Evolutionary conservation across 208 protist genomes (phyloP).

Genomic region (Balamuthia mandrillaris): DNA sequence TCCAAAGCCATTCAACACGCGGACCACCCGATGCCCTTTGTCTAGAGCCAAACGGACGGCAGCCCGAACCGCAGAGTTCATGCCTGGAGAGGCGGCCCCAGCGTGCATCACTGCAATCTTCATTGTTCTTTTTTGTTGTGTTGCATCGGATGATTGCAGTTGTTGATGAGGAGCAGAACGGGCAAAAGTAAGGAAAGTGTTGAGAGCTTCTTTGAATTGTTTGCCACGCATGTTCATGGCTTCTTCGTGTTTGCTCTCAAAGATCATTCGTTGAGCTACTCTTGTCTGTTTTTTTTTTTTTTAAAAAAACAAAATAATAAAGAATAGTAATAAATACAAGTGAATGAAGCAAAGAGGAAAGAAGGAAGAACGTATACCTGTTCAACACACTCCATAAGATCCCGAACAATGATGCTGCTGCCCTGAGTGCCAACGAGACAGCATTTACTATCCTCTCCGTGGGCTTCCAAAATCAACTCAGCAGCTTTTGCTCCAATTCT

Average conservation of each 20-base stretch:
- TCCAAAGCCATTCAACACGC: neutral
- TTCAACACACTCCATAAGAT: conserved; percentile 49
- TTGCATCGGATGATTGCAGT: neutral
- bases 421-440: conserved; percentile 47
- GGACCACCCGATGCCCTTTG: neutral
- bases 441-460: neutral
- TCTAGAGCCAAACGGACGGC: conserved; percentile 36
- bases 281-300: conserved; percentile 7
- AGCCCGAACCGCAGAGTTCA: conserved; percentile 60
- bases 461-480: conserved; percentile 5
- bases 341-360: neutral
- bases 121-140: neutral
- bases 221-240: conserved; percentile 15
- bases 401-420: conserved; percentile 7
- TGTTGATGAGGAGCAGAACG: neutral
- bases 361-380: neutral
- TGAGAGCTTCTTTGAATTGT: conserved; percentile 24
- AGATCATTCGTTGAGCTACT: conserved; percentile 2
- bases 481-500: conserved; percentile 42
- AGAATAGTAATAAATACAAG: neutral
- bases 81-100: conserved; percentile 66
- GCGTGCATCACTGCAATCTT: conserved; percentile 54
- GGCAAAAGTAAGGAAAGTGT: conserved; percentile 30
- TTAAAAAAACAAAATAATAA: neutral
- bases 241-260: conserved; percentile 35